These are phyloP conservation scores for Citrus australasica DNA, from an alignment of 345 rosid species.

Conservation along the genomic window DNA sequence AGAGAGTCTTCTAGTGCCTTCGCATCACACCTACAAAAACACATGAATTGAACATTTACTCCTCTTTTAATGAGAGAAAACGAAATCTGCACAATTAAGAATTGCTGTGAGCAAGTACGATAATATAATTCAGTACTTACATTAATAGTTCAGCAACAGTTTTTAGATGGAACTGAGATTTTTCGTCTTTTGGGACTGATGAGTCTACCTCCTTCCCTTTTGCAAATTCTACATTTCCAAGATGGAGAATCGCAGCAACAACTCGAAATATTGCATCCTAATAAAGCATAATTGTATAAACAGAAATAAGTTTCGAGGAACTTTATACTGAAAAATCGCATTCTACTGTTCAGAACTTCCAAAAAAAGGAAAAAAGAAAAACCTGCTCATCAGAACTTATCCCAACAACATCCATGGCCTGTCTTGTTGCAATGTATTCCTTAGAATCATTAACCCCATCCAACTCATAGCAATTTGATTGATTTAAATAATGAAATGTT, in stretches of 20 bases:
- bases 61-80: background rate
- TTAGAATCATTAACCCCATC: constrained; percentile 79
- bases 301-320: constrained; percentile 10
- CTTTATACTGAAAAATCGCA: constrained; percentile 4
- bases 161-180: constrained; percentile 77
- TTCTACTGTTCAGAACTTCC: constrained; percentile 13
- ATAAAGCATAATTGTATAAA: constrained; percentile 14
- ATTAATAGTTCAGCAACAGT: constrained; percentile 88
- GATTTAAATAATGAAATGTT: constrained; percentile 90
- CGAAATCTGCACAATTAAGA: constrained; percentile 6
- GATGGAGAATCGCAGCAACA: constrained; percentile 92
- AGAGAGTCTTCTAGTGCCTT: constrained; percentile 94
- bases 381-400: constrained; percentile 91
- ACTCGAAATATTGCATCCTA: constrained; percentile 91
- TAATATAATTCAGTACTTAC: constrained; percentile 36
- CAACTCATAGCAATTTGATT: constrained; percentile 84
- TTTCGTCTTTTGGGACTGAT: constrained; percentile 87
- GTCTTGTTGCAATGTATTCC: constrained; percentile 80
- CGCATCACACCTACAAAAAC: constrained; percentile 73
- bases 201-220: constrained; percentile 94
- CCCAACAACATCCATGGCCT: constrained; percentile 96
- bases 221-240: constrained; percentile 88
- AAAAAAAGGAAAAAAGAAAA: background rate
- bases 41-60: constrained; percentile 23
- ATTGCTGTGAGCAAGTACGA: constrained; percentile 5